Evolutionary conservation across 768 basidiomycete genomes (phyloP), one percentile per base, ranked within the genome.

Genomic region (Dioszegia aurantiaca): DNA sequence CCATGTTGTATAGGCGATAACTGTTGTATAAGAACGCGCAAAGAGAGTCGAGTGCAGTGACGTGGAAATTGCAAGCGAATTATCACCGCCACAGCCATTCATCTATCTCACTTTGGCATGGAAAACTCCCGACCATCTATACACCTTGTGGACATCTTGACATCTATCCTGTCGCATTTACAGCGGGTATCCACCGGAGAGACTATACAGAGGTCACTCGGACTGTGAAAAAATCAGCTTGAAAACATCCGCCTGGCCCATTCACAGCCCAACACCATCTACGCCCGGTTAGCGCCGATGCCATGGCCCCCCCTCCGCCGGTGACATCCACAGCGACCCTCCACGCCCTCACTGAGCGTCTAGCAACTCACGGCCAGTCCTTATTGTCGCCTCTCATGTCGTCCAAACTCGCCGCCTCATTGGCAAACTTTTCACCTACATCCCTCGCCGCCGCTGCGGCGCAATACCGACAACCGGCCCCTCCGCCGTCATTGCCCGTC

Each of bases 271-370:
- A 21, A 14, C 46, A 3, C 12, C 21, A 45, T 27, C 27, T 28
- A 11, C 48, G 26, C 41, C 31, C 33, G 33, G 33, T 33, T 14
- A 28, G 41, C 3, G n/a, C 48, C 58, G 30, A 58, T 58, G 53
- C 48, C 67, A 52, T 60, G 61, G 55, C 64, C 56, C 45, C 61
- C 40, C 59, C 44, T 52, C 61, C 19, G 39, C 53, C 54, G 2
- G 54, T 55, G 21, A 31, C 43, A 24, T 36, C 54, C 36, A 53
- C 46, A 11, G 70, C 70, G 17, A 69, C 68, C 24, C 59, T 72
- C 11, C 70, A 72, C 54, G 68, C 65, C 17, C 46, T 72, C 31
- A 72, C 70, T 26, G 68, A 72, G 57, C 63, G 70, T 19, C 64
- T 72, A 8, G 70, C 70, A 3, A 65, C 70, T 1, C 70, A 69